These are phyloP conservation scores for Mycena rebaudengoi DNA, from an alignment of 768 basidiomycete species.

Conservation along the genomic window DNA sequence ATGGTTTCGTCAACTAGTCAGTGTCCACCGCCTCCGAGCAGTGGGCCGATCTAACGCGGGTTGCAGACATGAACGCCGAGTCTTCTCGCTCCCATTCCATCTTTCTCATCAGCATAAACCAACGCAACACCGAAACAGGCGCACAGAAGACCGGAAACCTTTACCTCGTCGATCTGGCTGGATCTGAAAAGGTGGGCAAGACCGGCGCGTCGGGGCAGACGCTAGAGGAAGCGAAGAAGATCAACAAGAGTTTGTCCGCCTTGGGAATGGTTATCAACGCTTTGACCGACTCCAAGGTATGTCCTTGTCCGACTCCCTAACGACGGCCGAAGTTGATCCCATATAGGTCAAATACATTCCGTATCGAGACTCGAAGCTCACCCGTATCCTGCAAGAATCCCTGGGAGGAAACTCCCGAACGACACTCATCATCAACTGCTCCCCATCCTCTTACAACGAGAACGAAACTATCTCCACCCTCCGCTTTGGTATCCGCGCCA, in stretches of 20 bases:
- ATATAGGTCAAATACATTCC: conserved; percentile 93
- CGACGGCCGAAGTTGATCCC: too few relatives aligned
- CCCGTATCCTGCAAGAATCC: conserved; percentile 98
- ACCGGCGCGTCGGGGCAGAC: conserved; percentile 99
- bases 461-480: conserved; percentile 95
- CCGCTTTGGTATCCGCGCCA: conserved; percentile 99
- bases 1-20: conserved; percentile 94
- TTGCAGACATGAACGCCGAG: conserved; percentile 97
- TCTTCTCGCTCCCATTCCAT: conserved; percentile 99
- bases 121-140: conserved; percentile 95
- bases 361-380: conserved; percentile 98
- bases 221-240: conserved; percentile 99
- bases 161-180: conserved; percentile 97
- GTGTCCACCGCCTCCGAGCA: conserved; percentile 39
- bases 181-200: conserved; percentile 99
- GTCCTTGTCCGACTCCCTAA: neutral
- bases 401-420: conserved; percentile 94
- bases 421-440: conserved; percentile 99
- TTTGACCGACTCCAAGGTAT: conserved; percentile 92
- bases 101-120: conserved; percentile 96
- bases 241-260: conserved; percentile 97
- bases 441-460: conserved; percentile 97
- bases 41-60: neutral
- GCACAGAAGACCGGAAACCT: conserved; percentile 96
- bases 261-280: conserved; percentile 99